Conservation (phyloP, 2,329 filamentous ascomycete genomes). For the Calonectria montana region DNA sequence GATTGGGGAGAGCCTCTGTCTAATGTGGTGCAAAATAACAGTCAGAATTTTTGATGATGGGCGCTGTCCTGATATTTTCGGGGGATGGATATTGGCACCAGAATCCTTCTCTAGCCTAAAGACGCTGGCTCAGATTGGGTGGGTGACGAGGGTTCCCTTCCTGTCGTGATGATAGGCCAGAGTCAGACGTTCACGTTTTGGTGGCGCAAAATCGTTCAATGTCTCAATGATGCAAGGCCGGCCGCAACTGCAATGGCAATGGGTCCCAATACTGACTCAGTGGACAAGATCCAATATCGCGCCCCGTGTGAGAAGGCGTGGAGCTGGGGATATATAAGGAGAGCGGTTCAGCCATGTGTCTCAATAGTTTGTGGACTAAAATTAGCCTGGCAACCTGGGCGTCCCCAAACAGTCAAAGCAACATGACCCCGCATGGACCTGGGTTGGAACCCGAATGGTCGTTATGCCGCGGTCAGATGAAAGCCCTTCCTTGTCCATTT, state of each 20-base stretch:
- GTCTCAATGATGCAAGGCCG: constrained; percentile 4
- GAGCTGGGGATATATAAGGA: constrained; percentile 23
- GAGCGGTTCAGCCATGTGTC: constrained; percentile 28
- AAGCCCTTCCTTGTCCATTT: constrained; percentile 11
- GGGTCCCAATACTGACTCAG: constrained; percentile 2
- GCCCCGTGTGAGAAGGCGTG: not conserved
- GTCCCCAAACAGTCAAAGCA: constrained; percentile 15
- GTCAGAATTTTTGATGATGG: not conserved
- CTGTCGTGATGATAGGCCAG: not conserved
- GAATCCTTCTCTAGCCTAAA: not conserved
- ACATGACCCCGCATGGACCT: constrained; percentile 29
- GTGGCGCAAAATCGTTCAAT: constrained; percentile 3
- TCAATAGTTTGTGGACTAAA: constrained; percentile 34
- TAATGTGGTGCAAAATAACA: not conserved
- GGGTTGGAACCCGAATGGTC: constrained; percentile 10
- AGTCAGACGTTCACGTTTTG: not conserved
- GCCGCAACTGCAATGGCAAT: not conserved
- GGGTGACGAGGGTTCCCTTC: not conserved
- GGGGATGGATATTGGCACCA: no score
- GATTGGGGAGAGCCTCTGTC: not conserved
- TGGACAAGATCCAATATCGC: not conserved
- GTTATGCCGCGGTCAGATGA: constrained; percentile 15
- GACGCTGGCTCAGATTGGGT: not conserved
- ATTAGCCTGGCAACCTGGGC: constrained; percentile 28
- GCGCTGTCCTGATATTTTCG: not conserved